phyloP scores from a whole-genome alignment of 257 asterid species.

The Solanum medicagineum region DNA sequence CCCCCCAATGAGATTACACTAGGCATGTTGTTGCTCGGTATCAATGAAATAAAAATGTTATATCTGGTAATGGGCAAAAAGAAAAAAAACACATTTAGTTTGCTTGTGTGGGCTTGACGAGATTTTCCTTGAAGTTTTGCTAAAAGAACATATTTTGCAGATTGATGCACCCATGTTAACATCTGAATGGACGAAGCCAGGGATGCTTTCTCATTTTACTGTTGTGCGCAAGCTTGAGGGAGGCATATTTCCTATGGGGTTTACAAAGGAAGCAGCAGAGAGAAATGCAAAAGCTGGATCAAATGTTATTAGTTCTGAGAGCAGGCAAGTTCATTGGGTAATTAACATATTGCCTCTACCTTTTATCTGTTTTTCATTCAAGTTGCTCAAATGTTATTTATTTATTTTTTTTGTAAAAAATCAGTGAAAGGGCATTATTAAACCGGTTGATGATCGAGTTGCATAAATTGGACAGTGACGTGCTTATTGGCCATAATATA shows the following conservation, averaged over 20 bases:
- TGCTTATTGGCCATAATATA: slow-evolving; percentile 90
- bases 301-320: slow-evolving; percentile 54
- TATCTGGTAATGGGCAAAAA: background rate
- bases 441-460: slow-evolving; percentile 84
- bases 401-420: background rate
- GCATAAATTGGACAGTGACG: slow-evolving; percentile 84
- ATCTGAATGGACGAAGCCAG: slow-evolving; percentile 66
- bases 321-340: slow-evolving; percentile 45
- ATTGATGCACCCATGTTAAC: slow-evolving; percentile 83
- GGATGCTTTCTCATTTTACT: slow-evolving; percentile 83
- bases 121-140: background rate
- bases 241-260: slow-evolving; percentile 88
- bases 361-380: background rate
- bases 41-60: background rate
- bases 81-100: background rate
- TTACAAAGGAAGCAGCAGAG: slow-evolving; percentile 63
- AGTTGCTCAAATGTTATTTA: background rate
- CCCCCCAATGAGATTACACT: background rate
- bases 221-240: slow-evolving; percentile 86
- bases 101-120: background rate
- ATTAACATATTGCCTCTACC: background rate
- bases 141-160: slow-evolving; percentile 30
- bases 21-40: background rate
- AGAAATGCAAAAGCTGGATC: slow-evolving; percentile 79
- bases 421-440: slow-evolving; percentile 94